These are phyloP conservation scores for Leucosporidium yakuticum DNA, from an alignment of 768 basidiomycete species.

Conservation along the genomic window DNA sequence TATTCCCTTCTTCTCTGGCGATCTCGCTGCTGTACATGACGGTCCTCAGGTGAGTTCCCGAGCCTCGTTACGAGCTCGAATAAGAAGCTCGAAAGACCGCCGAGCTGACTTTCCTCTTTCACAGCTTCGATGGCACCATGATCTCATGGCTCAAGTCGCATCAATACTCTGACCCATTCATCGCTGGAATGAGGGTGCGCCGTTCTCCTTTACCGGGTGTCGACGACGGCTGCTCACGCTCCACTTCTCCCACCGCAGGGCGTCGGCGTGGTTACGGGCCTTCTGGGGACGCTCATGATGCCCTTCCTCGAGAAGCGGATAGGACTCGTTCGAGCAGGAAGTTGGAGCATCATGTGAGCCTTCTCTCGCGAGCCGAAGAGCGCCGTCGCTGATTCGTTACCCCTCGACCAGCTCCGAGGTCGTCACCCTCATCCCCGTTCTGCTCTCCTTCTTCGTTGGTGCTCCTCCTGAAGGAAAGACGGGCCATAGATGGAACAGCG, in stretches of 20 bases:
- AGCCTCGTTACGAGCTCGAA: not conserved
- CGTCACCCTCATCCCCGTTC: conserved; percentile 49
- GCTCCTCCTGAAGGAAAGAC: conserved; percentile 17
- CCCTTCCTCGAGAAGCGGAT: conserved; percentile 48
- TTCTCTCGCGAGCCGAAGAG: too few relatives aligned
- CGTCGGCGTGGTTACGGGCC: conserved; percentile 45
- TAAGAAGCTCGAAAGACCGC: not conserved
- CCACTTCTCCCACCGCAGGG: not conserved
- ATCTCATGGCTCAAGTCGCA: conserved; percentile 51
- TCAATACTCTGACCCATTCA: conserved; percentile 49
- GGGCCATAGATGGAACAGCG: conserved; percentile 44
- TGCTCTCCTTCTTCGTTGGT: conserved; percentile 47
- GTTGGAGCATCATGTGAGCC: conserved; percentile 52
- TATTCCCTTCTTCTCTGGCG: conserved; percentile 48
- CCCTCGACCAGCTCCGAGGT: conserved; percentile 44
- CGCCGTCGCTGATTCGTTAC: not conserved
- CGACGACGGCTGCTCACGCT: not conserved
- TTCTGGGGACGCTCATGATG: conserved; percentile 50
- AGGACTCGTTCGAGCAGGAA: conserved; percentile 51
- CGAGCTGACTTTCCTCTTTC: not conserved
- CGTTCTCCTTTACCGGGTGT: not conserved
- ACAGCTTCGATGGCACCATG: conserved; percentile 54
- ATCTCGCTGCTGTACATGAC: conserved; percentile 51
- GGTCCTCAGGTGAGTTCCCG: conserved; percentile 42
- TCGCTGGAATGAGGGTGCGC: conserved; percentile 51